Conservation (phyloP, 257 asterid genomes). For the Solanum chmielewskii region DNA sequence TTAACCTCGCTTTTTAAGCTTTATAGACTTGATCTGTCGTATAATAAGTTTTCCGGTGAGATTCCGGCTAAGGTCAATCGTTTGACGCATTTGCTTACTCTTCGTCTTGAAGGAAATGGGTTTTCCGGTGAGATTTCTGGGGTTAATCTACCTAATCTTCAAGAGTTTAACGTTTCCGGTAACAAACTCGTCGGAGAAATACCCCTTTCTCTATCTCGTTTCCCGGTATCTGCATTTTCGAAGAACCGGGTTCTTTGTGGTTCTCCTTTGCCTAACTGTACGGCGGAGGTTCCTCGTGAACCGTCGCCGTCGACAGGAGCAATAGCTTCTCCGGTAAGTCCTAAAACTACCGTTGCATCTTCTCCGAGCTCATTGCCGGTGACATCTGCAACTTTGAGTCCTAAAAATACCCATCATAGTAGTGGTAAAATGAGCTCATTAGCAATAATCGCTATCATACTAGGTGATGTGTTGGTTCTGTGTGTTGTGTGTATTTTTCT, state of each 20-base stretch:
- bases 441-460: constrained; percentile 50
- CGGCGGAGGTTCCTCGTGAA: constrained; percentile 25
- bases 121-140: constrained; percentile 46
- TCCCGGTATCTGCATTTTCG: constrained; percentile 40
- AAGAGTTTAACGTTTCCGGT: constrained; percentile 70
- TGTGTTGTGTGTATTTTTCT: constrained; percentile 39
- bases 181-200: constrained; percentile 38
- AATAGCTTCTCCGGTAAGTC: constrained; percentile 41
- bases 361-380: constrained; percentile 46
- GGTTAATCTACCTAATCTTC: constrained; percentile 30
- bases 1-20: constrained; percentile 26
- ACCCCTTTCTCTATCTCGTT: constrained; percentile 47
- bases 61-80: constrained; percentile 29
- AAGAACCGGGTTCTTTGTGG: constrained; percentile 55
- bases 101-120: constrained; percentile 50
- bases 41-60: constrained; percentile 49
- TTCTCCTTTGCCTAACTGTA: constrained; percentile 45
- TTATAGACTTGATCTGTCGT: constrained; percentile 73
- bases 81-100: constrained; percentile 48
- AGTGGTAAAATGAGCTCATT: constrained; percentile 31
- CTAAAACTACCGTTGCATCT: constrained; percentile 30
- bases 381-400: constrained; percentile 18
- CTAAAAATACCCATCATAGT: constrained; percentile 3
- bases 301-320: constrained; percentile 29
- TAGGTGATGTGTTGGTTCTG: constrained; percentile 54